Percentiles rank a stretch among this genome's conserved stretches.
Evolutionary conservation across 805 yeast species (phyloP).

Genomic region (Candida tallmaniae): DNA sequence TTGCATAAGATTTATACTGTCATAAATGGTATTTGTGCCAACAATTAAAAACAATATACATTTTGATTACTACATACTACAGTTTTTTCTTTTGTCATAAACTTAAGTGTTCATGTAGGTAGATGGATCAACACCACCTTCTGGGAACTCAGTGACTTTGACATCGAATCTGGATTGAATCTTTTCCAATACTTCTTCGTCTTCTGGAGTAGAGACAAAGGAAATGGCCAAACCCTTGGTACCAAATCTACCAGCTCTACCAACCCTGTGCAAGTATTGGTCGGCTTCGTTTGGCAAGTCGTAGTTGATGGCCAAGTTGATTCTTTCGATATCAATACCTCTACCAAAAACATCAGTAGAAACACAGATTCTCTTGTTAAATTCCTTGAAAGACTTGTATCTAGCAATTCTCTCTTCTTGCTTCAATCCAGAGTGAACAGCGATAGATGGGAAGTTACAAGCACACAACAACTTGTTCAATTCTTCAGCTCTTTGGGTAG

Average conservation of each 20-base stretch:
- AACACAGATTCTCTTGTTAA: slow-evolving; percentile 97
- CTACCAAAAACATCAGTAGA: slow-evolving; percentile 98
- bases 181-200: slow-evolving; percentile 82
- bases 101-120: slow-evolving; percentile 93
- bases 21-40: slow-evolving; percentile 21
- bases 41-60: too few species aligned
- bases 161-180: slow-evolving; percentile 98
- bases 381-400: slow-evolving; percentile 94
- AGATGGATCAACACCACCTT: slow-evolving; percentile 95
- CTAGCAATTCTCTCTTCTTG: slow-evolving; percentile 98
- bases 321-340: slow-evolving; percentile 99
- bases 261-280: slow-evolving; percentile 97
- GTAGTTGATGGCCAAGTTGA: slow-evolving; percentile 95
- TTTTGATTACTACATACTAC: too few species aligned
- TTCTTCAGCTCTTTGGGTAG: slow-evolving; percentile 88
- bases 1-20: slow-evolving; percentile 25
- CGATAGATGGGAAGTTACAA: slow-evolving; percentile 94
- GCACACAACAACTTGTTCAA: slow-evolving; percentile 84
- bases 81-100: too few species aligned
- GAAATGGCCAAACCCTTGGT: slow-evolving; percentile 97
- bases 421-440: slow-evolving; percentile 91
- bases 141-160: slow-evolving; percentile 91
- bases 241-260: slow-evolving; percentile 99
- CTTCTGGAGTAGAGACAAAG: slow-evolving; percentile 79
- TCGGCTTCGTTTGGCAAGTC: slow-evolving; percentile 96